phyloP scores from a whole-genome alignment of 2,329 filamentous ascomycete genomes.

The Apiospora rasikravindrae region DNA sequence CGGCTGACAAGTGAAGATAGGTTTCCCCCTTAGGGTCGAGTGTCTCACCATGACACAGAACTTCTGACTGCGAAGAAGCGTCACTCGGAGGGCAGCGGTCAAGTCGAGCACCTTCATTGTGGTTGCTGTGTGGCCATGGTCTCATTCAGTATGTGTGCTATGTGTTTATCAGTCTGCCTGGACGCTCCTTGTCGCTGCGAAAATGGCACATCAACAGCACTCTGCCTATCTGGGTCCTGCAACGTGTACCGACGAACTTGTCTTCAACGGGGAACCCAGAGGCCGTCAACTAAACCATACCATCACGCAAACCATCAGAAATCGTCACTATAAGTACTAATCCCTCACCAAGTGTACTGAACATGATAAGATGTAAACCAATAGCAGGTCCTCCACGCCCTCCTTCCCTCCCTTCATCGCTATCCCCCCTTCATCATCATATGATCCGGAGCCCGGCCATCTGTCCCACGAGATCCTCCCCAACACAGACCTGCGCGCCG shows the following conservation, averaged over 20 bases:
- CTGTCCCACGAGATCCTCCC: not conserved
- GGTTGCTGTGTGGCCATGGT: not conserved
- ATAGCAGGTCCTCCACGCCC: not conserved
- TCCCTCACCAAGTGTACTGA: not conserved
- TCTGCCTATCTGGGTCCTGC: not conserved
- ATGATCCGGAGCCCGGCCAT: not conserved
- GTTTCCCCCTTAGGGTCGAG: not conserved
- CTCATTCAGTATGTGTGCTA: not conserved
- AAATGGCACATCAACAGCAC: not conserved
- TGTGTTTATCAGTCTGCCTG: not conserved
- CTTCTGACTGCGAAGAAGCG: too few species aligned
- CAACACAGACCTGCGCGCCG: constrained; percentile 1
- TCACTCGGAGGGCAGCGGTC: too few species aligned
- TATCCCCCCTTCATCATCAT: not conserved
- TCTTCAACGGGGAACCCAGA: not conserved
- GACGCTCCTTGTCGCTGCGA: too few species aligned
- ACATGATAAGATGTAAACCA: not conserved
- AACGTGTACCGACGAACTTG: not conserved
- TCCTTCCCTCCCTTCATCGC: not conserved
- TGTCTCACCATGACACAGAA: too few species aligned
- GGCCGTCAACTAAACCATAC: not conserved
- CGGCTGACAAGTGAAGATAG: not conserved
- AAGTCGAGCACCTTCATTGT: not conserved
- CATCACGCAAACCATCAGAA: not conserved
- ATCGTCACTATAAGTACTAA: not conserved